Evolutionary conservation across 148 eudicot species (phyloP).

Genomic region (Persicaria tinctoria): DNA sequence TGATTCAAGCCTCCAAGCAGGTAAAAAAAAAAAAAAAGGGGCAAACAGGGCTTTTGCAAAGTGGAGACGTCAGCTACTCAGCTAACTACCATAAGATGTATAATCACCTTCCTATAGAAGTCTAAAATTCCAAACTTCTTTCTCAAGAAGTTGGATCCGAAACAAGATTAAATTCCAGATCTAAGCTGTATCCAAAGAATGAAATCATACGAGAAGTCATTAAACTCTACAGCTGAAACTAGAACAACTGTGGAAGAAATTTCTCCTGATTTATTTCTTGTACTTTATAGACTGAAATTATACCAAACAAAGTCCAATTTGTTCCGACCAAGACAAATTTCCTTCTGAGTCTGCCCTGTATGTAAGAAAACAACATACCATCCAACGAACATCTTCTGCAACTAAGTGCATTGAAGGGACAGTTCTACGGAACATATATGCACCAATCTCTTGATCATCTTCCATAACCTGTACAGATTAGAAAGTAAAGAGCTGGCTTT

Average conservation of each 20-base stretch:
- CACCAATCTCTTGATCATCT: slow-evolving; percentile 1
- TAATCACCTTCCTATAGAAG: no score
- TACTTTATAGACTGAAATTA: not conserved
- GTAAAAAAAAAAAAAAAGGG: no score
- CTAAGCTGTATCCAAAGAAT: no score
- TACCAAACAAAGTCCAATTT: not conserved
- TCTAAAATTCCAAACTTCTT: not conserved
- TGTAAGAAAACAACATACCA: not conserved
- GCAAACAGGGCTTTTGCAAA: no score
- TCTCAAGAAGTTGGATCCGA: not conserved
- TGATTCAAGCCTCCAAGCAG: not conserved
- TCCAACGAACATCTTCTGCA: not conserved
- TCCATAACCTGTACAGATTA: not conserved
- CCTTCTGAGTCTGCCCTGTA: not conserved
- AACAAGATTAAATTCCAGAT: not conserved
- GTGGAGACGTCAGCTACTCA: no score
- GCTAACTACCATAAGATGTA: no score
- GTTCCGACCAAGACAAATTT: not conserved
- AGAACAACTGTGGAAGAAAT: no score
- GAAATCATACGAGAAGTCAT: no score
- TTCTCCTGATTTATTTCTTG: no score
- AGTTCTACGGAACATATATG: not conserved
- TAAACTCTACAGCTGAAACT: no score
- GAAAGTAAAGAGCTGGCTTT: no score
- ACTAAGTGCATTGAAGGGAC: not conserved